Base-by-base conservation (phyloP, 768 basidiomycete genomes). In the Tulasnella calospora region DNA sequence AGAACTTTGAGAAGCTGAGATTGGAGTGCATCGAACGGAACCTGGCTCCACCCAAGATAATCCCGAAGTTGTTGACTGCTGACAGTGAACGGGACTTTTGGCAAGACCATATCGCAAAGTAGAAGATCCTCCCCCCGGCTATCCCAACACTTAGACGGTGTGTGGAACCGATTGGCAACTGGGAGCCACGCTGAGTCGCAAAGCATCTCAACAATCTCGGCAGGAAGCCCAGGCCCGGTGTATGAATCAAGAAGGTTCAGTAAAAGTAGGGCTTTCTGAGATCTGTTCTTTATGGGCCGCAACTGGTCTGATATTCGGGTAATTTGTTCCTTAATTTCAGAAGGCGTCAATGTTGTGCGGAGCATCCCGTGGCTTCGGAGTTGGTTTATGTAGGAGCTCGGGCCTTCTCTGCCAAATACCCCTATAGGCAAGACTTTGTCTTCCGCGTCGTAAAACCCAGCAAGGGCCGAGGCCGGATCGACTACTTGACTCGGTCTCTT, bases 201-300 rank as follows among this genome's bases (percentile, higher is more conserved):
- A 2, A 74, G 1, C 70, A 78, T 21, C 82, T 82, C 87, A 87
- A 89, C 5, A 86, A 84, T 17, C 81, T 79, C 0, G 88, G 88
- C 19, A 88, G 85, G 79, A 80, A 15, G 86, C 82, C 17, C 80
- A 81, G 79, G 89, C 89, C 8, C 3, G 41, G 73, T 74, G 17
- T 61, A 30, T n/a, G 6, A 7, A 4, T 74, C 40, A 10, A 74
- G 44, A 27, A 74, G n/a, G 3, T 35, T 3, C 1, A 74, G 73
- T 15, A 74, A 38, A 23, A 35, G 12, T 72, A 12, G 15, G n/a
- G 57, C 61, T 27, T 74, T 74, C 23, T 35, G 10, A 2, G 33
- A 19, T 27, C 47, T 27, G 3, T 8, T 30, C 9, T 23, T n/a
- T 15, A 71, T 38, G 19, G 36, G 71, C 71, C 23, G 36, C 9